Base-by-base conservation (phyloP, 1,139 yeast genomes). In the Taiozyma sp. region DNA sequence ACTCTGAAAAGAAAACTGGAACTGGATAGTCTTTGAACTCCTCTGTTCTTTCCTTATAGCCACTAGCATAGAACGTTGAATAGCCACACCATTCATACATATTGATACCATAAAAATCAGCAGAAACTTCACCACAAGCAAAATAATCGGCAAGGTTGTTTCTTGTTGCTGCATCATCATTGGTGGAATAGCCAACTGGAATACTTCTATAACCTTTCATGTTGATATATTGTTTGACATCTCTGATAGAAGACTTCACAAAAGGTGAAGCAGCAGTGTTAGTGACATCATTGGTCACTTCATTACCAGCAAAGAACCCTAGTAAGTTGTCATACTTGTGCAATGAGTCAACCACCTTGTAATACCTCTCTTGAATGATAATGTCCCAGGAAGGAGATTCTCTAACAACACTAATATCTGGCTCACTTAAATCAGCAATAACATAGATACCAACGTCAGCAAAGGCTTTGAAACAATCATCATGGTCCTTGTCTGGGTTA, bases 81-180 rank as follows among this genome's bases (percentile, higher is more conserved):
- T 79, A 76, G 0, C 87, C 87, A 68, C 87, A 82, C 87, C 87
- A 82, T 61, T 81, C 85, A 62, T 81, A 81, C 78, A 80, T 81
- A 59, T 81, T 81, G 47, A 81, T 70, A 1, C 84, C 86, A 59
- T 79, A 76, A 58, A 81, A 81, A 59, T 81, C 87, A 10, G 77
- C 70, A 10, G 57, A 61, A 3, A 57, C 65, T 2, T 69, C 70
- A 9, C 70, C 75, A 64, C 87, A 81, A 16, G 72, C 71, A 59
- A 81, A 78, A 62, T 80, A 81, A 44, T 73, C 66, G 14, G 83
- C 76, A 42, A 80, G 55, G 47, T 65, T 62, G 42, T 66, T 66
- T 57, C 87, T 71, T 7, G 79, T 80, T 8, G 70, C 74, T 4
- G 76, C 70, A 65, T 81, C 85, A 64, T 82, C 87, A 58, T 80